Evolutionary conservation across 495 filamentous ascomycete genomes (phyloP).

Genomic region (Sphaerosporella brunnea): DNA sequence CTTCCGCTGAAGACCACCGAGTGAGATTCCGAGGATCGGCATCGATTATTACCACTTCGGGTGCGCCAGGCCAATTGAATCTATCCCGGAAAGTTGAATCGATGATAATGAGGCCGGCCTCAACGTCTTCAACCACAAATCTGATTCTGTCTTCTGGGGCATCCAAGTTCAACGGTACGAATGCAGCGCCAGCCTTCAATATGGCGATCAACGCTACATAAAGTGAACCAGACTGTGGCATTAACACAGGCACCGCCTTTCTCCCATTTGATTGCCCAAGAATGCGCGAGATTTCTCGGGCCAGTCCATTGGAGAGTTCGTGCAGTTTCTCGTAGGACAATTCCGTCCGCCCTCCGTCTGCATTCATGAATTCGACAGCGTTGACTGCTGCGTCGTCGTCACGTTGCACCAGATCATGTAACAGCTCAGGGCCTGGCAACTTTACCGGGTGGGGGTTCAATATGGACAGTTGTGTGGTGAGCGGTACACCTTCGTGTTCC

Average conservation of each 20-base stretch:
- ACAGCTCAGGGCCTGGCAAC: slow-evolving; percentile 41
- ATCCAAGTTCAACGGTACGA: slow-evolving; percentile 60
- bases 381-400: slow-evolving; percentile 6
- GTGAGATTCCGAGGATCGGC: too few species aligned
- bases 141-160: slow-evolving; percentile 51
- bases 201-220: slow-evolving; percentile 57
- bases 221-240: slow-evolving; percentile 51
- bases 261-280: background rate
- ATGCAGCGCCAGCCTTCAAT: slow-evolving; percentile 58
- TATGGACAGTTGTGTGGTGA: slow-evolving; percentile 31
- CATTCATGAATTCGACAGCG: slow-evolving; percentile 44
- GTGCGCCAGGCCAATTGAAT: slow-evolving; percentile 26
- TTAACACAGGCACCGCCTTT: slow-evolving; percentile 48
- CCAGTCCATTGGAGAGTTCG: slow-evolving; percentile 27
- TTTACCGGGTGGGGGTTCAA: slow-evolving; percentile 39
- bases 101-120: slow-evolving; percentile 39
- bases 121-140: slow-evolving; percentile 55
- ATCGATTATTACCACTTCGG: slow-evolving; percentile 27
- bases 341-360: slow-evolving; percentile 29
- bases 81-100: slow-evolving; percentile 25
- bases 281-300: background rate
- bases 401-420: slow-evolving; percentile 43
- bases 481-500: background rate
- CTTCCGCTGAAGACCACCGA: slow-evolving; percentile 9
- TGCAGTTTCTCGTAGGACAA: slow-evolving; percentile 47